Evolutionary conservation across 108 stramenopile genomes (phyloP), one percentile per base, ranked within the genome.

Genomic region (Cylindrotheca closterium): DNA sequence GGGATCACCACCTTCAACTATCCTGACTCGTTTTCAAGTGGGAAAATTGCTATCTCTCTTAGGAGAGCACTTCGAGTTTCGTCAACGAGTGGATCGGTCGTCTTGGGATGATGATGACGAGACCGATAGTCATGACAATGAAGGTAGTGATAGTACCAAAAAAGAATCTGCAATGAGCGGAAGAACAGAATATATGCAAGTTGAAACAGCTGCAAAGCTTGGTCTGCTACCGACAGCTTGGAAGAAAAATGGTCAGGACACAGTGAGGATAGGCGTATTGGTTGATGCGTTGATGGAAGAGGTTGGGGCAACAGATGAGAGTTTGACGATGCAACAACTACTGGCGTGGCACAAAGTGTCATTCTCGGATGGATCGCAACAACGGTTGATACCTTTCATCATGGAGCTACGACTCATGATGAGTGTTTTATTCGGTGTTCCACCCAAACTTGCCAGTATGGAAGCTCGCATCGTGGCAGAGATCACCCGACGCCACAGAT

Each of bases 401-500:
- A 61, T 83, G 24, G 93, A 94, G 25, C 67, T 94, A 17, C 80
- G 85, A 29, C 47, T 94, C 33, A 85, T 94, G 47, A 88, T 81
- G 0, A 69, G 85, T 21, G 81, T 91, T 15, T 59, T 91, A n/a
- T 91, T 91, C 58, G 93, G 93, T 1, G 73, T 94, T 23, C 80
- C 87, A 22, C 93, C 93, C 8, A 74, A 83, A 31, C 42, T 70
- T 5, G 87, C 88, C 3, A 67, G 72, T 32, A 62, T 87, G 69
- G 93, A 94, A 55, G 33, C 66, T 48, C 45, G 30, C n/a, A 23
- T 94, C 2, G 64, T 94, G 19, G 71, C 68, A 10, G 86, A 91
- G 64, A 72, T 94, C n/a, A 54, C 79, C 64, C 60, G 82, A 32
- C 86, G 93, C 22, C 89, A 91, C 70, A 81, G 78, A 58, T 67